These are phyloP conservation scores for Boletus speciosus DNA, from an alignment of 768 basidiomycete species.

Conservation along the genomic window DNA sequence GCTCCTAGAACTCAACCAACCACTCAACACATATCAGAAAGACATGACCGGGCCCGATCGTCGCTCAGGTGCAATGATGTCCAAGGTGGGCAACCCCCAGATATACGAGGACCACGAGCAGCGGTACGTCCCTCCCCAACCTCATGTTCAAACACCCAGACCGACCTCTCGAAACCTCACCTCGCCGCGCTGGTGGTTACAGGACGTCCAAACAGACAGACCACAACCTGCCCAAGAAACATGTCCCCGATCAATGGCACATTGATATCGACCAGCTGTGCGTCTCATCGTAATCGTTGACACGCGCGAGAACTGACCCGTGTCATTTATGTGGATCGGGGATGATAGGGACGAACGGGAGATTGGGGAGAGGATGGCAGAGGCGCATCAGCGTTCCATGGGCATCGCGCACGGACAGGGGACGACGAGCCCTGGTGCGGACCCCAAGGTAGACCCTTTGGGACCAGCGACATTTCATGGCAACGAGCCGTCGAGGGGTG, in stretches of 20 bases:
- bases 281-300: not conserved
- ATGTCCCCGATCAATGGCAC: constrained; percentile 35
- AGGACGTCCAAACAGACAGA: constrained; percentile 24
- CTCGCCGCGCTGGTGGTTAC: not conserved
- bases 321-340: not conserved
- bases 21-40: not conserved
- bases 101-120: constrained; percentile 48
- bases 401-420: constrained; percentile 26
- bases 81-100: constrained; percentile 48
- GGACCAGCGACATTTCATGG: constrained; percentile 51
- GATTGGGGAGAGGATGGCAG: constrained; percentile 36
- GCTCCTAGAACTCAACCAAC: not conserved
- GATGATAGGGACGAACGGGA: constrained; percentile 41
- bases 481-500: constrained; percentile 55
- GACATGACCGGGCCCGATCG: constrained; percentile 17
- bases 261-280: constrained; percentile 33
- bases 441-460: constrained; percentile 43
- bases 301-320: not conserved
- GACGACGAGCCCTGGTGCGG: constrained; percentile 25
- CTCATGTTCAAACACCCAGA: not conserved
- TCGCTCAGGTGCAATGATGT: constrained; percentile 42
- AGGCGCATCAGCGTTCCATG: constrained; percentile 32
- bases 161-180: not conserved
- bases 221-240: constrained; percentile 25
- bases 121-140: constrained; percentile 31